A percentile compares a stretch with the other conserved stretches of the same genome.
Evolutionary conservation across 352 stramenopile genomes (phyloP).

Genomic region (Phytophthora idaei): DNA sequence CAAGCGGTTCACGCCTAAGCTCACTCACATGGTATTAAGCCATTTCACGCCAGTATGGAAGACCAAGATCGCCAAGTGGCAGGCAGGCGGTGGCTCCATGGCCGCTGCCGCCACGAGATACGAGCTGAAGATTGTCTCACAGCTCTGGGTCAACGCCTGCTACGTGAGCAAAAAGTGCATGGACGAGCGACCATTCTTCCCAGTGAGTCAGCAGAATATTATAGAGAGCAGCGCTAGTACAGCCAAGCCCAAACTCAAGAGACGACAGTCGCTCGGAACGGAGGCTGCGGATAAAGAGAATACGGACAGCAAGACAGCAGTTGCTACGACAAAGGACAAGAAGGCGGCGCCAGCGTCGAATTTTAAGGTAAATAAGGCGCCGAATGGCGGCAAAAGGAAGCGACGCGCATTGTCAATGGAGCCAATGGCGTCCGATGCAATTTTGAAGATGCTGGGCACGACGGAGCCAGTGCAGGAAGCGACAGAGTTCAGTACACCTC

Average conservation of each 20-base stretch:
- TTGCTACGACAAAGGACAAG: not conserved
- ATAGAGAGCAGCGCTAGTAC: not conserved
- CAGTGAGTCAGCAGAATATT: constrained; percentile 52
- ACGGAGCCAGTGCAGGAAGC: constrained; percentile 20
- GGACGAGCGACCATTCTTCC: constrained; percentile 78
- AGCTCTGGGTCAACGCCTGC: constrained; percentile 86
- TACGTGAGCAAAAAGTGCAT: constrained; percentile 73
- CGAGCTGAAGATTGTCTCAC: constrained; percentile 77
- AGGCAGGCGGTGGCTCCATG: constrained; percentile 42
- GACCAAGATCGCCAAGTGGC: constrained; percentile 74
- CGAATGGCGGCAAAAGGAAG: constrained; percentile 38
- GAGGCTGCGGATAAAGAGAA: constrained; percentile 3
- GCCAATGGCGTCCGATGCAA: constrained; percentile 65
- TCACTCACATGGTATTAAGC: constrained; percentile 84
- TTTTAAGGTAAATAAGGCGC: constrained; percentile 25
- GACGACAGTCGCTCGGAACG: constrained; percentile 31
- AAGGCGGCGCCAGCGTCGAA: constrained; percentile 23
- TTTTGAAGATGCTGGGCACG: constrained; percentile 54
- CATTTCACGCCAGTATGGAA: constrained; percentile 72
- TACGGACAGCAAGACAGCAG: constrained; percentile 3
- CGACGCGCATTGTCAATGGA: constrained; percentile 71
- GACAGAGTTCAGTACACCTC: constrained; percentile 22
- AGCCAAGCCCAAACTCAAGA: constrained; percentile 24
- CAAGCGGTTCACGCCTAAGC: constrained; percentile 63
- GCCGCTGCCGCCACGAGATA: constrained; percentile 30